phyloP scores from a whole-genome alignment of 495 filamentous ascomycete species.

The Astrothelium macrocarpum region DNA sequence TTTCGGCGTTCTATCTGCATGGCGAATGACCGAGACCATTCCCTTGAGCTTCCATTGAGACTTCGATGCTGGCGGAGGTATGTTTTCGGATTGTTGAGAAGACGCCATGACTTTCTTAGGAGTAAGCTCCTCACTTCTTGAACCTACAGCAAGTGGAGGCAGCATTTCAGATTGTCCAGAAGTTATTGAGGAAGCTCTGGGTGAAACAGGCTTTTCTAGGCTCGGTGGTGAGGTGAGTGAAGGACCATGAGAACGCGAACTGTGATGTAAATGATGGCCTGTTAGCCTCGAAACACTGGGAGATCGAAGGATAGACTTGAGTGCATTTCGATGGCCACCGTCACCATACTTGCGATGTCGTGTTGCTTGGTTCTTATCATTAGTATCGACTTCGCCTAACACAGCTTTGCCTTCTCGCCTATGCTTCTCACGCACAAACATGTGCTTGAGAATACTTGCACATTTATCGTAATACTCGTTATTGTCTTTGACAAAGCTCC shows the following conservation, averaged over 20 bases:
- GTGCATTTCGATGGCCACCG: slow-evolving; percentile 31
- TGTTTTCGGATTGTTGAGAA: slow-evolving; percentile 24
- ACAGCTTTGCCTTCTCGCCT: slow-evolving; percentile 39
- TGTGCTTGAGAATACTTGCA: slow-evolving; percentile 71
- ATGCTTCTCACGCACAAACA: slow-evolving; percentile 70
- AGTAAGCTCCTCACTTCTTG: neutral
- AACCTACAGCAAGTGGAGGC: neutral
- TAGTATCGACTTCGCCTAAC: slow-evolving; percentile 28
- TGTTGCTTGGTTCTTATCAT: slow-evolving; percentile 18
- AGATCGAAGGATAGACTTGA: slow-evolving; percentile 47
- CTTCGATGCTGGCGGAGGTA: slow-evolving; percentile 78
- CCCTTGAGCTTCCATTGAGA: slow-evolving; percentile 97
- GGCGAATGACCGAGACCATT: slow-evolving; percentile 92
- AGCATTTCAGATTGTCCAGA: neutral
- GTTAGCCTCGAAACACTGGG: slow-evolving; percentile 55
- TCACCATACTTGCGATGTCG: slow-evolving; percentile 13
- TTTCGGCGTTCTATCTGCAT: slow-evolving; percentile 94
- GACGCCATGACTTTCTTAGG: neutral
- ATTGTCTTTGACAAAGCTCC: slow-evolving; percentile 99
- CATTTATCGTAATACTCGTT: slow-evolving; percentile 95
- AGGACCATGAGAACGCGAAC: slow-evolving; percentile 25
- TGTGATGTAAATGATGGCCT: slow-evolving; percentile 36
- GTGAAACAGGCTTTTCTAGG: slow-evolving; percentile 31
- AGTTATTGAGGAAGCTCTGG: neutral
- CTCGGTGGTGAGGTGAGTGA: slow-evolving; percentile 45